A percentile compares a stretch with the other conserved stretches of the same genome.
These are phyloP conservation scores for Populus simonii DNA, from an alignment of 345 rosid species.

Conservation along the genomic window DNA sequence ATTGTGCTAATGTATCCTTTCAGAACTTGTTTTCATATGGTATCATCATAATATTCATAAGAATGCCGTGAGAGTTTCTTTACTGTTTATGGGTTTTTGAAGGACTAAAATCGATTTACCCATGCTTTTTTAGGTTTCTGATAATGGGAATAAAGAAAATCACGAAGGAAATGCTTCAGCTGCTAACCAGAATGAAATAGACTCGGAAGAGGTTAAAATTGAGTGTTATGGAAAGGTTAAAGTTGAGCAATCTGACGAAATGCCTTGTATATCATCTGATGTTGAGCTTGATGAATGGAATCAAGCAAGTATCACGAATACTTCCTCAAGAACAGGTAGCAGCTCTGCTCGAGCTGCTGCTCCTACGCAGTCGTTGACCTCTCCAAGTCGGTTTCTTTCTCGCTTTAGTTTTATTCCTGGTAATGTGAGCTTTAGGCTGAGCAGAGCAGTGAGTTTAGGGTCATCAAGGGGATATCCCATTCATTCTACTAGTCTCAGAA, in stretches of 20 bases:
- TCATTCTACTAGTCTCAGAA: conserved; percentile 37
- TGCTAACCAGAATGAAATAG: conserved; percentile 20
- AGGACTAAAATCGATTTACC: background rate
- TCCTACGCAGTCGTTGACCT: conserved; percentile 24
- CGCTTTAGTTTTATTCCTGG: conserved; percentile 88
- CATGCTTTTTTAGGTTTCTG: conserved; percentile 34
- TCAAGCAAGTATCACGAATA: conserved; percentile 33
- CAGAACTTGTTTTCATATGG: background rate
- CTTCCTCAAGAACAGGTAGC: conserved; percentile 38
- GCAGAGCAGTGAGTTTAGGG: conserved; percentile 72
- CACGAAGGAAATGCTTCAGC: conserved; percentile 30
- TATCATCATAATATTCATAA: background rate
- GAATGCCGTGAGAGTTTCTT: background rate
- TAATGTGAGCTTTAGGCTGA: conserved; percentile 68
- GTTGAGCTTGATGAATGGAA: conserved; percentile 48
- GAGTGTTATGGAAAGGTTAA: conserved; percentile 43
- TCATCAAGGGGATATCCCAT: conserved; percentile 61
- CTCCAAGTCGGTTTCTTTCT: conserved; percentile 58
- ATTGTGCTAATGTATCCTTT: background rate
- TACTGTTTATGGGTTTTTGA: background rate
- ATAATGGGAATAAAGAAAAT: conserved; percentile 36
- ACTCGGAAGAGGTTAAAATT: conserved; percentile 36
- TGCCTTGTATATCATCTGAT: conserved; percentile 37
- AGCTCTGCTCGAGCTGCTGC: conserved; percentile 55
- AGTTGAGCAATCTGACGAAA: conserved; percentile 34